Base-by-base conservation (phyloP, 306 rosid species). In the Castanospermum australe region DNA sequence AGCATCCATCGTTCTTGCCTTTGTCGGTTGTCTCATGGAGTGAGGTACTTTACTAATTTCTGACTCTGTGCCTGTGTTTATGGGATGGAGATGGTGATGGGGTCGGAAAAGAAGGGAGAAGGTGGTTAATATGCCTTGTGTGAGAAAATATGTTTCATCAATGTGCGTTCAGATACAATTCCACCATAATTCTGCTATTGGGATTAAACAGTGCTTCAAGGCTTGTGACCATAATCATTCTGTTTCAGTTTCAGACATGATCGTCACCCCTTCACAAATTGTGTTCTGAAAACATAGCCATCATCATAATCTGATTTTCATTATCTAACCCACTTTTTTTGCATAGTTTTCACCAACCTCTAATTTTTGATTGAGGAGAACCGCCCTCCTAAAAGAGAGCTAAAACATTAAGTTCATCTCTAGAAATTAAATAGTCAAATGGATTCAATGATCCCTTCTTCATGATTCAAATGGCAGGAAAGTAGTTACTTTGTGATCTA, bases 1-100 rank as follows among this genome's bases (percentile, higher is more conserved):
- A 28, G 99, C 98, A 20, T 84, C 97, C 22, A 51, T 88, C 52
- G 57, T 82, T 86, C 97, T 96, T 75, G 93, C 99, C 5, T 83
- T 62, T 76, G 87, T 85, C 51, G 84, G 91, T 78, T 89, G 67
- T 87, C 83, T 88, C 77, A 51, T 91, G 75, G 91, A n/a, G 93
- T 73, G 87, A 96, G 92, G 99, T 96, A 94, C 63, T 70, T 67
- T 60, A 12, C 79, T 68, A 6, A 55, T 70, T 64, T 80, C 55
- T 65, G 30, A 9, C 76, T 59, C 67, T 14, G 41, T 14, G 41
- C 38, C 25, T 41, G 24, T 44, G 6, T 15, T 21, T 72, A 20
- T 22, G 73, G 21, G 64, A 15, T 20, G 39, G 9, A 25, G 20
- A 39, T 66, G 38, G n/a, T n/a, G n/a, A n/a, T n/a, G n/a, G n/a